Conservation (phyloP, 345 rosid species). For the Gossypioides kirkii region DNA sequence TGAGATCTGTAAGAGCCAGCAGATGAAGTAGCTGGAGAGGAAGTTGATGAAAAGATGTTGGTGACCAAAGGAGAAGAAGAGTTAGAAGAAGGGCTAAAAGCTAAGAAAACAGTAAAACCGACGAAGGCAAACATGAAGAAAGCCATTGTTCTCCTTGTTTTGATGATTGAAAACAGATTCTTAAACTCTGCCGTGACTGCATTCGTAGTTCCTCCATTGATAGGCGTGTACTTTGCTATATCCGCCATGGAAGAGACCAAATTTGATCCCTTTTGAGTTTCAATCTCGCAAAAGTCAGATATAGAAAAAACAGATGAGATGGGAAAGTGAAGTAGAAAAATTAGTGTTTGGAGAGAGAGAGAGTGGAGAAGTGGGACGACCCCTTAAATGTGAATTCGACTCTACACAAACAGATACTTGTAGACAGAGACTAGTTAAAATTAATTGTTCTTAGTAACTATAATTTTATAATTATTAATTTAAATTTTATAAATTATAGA, state of each 20-base stretch:
- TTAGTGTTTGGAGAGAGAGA: conserved; percentile 1
- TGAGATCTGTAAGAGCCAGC: conserved; percentile 51
- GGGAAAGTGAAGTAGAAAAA: neutral
- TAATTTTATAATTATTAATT: too few relatives aligned
- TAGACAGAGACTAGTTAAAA: too few relatives aligned
- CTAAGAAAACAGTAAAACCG: conserved; percentile 58
- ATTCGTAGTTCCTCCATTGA: conserved; percentile 29
- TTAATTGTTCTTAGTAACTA: too few relatives aligned
- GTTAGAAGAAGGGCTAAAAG: conserved; percentile 57
- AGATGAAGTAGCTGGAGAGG: conserved; percentile 16
- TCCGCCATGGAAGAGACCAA: conserved; percentile 46
- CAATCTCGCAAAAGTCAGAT: neutral
- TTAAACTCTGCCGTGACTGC: conserved; percentile 32
- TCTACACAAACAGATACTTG: conserved; percentile 1
- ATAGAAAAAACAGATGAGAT: neutral
- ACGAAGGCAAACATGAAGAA: conserved; percentile 62
- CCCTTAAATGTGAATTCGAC: neutral
- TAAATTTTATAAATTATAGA: too few relatives aligned
- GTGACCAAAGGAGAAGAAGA: conserved; percentile 50
- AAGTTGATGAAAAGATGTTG: conserved; percentile 32
- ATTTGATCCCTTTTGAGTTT: neutral
- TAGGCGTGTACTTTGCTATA: conserved; percentile 40
- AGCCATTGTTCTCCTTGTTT: conserved; percentile 47
- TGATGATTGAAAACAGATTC: conserved; percentile 37
- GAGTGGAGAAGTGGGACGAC: neutral